phyloP scores from a whole-genome alignment of 1,139 yeast genomes.

The Nakaseomyces sp. region DNA sequence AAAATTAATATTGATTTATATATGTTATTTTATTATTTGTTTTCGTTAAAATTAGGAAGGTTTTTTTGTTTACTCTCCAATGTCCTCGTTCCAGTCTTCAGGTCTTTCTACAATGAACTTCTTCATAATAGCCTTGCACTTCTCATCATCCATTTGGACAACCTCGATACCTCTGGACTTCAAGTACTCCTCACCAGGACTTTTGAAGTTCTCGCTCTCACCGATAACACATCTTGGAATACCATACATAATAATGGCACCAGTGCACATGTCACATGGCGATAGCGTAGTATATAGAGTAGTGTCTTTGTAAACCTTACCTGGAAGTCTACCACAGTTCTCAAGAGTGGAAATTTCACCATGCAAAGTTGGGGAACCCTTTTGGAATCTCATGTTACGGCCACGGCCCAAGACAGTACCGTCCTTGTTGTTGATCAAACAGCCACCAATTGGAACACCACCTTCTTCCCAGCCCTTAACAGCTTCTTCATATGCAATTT shows the following conservation, averaged over 20 bases:
- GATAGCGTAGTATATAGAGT: constrained; percentile 86
- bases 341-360: constrained; percentile 88
- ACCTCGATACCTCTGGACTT: constrained; percentile 63
- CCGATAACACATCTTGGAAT: constrained; percentile 80
- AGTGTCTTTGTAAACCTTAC: constrained; percentile 56
- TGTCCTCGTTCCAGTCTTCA: constrained; percentile 81
- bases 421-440: constrained; percentile 57
- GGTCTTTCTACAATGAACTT: constrained; percentile 73
- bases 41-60: not conserved
- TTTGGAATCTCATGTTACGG: constrained; percentile 82
- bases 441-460: constrained; percentile 88
- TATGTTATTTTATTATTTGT: not conserved
- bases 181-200: constrained; percentile 68
- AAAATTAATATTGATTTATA: not conserved
- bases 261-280: constrained; percentile 93
- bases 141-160: constrained; percentile 52
- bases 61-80: constrained; percentile 53
- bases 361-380: constrained; percentile 69
- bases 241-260: constrained; percentile 84
- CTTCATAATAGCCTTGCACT: constrained; percentile 67
- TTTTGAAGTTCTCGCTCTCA: constrained; percentile 70
- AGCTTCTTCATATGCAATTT: constrained; percentile 69
- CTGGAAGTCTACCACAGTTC: constrained; percentile 78
- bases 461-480: constrained; percentile 60
- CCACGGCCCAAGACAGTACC: constrained; percentile 81